These are phyloP conservation scores for Pulveroboletus sp. DNA, from an alignment of 768 basidiomycete species.

Conservation along the genomic window DNA sequence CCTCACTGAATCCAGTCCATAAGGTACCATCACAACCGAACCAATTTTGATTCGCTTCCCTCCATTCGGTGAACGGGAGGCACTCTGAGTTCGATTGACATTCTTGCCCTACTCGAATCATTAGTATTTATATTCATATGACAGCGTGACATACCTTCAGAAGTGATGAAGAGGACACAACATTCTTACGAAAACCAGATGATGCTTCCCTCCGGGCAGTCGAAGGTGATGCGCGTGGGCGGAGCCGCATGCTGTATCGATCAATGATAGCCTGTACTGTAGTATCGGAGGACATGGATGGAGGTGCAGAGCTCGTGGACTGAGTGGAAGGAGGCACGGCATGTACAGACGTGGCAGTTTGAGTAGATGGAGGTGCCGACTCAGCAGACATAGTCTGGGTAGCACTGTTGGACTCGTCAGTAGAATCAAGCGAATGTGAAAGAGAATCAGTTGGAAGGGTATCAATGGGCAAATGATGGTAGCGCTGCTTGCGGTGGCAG, in stretches of 20 bases:
- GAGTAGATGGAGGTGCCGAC: too few species aligned
- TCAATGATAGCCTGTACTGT: not conserved
- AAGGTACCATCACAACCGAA: conserved; percentile 1
- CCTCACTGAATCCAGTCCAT: conserved; percentile 2
- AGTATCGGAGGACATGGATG: not conserved
- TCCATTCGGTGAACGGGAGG: not conserved
- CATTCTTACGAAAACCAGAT: not conserved
- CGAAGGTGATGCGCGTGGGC: not conserved
- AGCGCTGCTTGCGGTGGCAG: not conserved
- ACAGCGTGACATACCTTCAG: not conserved
- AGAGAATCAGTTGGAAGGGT: not conserved
- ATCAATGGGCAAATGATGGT: too few species aligned
- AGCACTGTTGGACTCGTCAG: too few species aligned
- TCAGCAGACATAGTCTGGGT: too few species aligned
- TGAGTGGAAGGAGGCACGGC: too few species aligned
- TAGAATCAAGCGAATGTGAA: not conserved
- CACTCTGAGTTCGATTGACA: not conserved
- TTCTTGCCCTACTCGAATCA: not conserved
- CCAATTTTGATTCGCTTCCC: conserved; percentile 3
- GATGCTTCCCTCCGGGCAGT: not conserved
- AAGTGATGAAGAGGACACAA: not conserved
- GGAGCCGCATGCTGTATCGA: not conserved
- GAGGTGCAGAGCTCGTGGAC: too few species aligned
- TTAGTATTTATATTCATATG: not conserved
- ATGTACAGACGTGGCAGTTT: too few species aligned